Conservation (phyloP, 2,329 filamentous ascomycete genomes). For the Capronia americana region DNA sequence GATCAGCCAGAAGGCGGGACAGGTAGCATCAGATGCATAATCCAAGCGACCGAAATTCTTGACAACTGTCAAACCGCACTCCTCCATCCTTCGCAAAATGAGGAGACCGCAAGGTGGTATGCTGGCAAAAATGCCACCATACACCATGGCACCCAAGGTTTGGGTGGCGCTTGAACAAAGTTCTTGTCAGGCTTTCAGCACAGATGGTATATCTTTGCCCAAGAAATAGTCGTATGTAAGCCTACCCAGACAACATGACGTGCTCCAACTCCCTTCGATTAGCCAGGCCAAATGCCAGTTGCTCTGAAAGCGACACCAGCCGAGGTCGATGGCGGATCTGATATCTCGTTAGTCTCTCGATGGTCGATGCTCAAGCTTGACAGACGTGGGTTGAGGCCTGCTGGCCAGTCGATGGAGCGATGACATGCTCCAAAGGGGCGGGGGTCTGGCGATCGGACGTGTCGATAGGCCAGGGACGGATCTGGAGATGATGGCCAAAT, state of each 20-base stretch:
- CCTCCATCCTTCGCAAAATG: constrained; percentile 1
- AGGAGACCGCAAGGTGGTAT: not conserved
- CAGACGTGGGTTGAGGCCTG: not conserved
- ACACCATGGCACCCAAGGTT: not conserved
- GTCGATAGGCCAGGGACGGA: constrained; percentile 23
- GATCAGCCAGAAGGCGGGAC: not conserved
- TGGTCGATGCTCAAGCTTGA: constrained; percentile 2
- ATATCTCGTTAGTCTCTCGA: not conserved
- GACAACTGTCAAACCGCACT: constrained; percentile 29
- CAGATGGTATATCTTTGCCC: not conserved
- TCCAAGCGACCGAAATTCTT: constrained; percentile 21
- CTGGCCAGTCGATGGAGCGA: constrained; percentile 23
- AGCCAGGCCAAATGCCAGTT: not conserved
- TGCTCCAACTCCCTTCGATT: not conserved
- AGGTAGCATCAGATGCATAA: constrained; percentile 12
- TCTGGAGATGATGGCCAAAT: constrained; percentile 10
- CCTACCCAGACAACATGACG: too few species aligned
- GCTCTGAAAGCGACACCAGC: not conserved
- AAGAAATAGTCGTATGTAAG: not conserved
- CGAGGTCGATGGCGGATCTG: constrained; percentile 24
- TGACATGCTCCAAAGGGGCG: constrained; percentile 16
- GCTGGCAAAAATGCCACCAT: not conserved
- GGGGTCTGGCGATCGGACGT: constrained; percentile 25
- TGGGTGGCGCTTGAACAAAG: not conserved
- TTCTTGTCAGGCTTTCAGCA: not conserved